phyloP scores from a whole-genome alignment of 305 asterid genomes.

The Plantago coronopus region DNA sequence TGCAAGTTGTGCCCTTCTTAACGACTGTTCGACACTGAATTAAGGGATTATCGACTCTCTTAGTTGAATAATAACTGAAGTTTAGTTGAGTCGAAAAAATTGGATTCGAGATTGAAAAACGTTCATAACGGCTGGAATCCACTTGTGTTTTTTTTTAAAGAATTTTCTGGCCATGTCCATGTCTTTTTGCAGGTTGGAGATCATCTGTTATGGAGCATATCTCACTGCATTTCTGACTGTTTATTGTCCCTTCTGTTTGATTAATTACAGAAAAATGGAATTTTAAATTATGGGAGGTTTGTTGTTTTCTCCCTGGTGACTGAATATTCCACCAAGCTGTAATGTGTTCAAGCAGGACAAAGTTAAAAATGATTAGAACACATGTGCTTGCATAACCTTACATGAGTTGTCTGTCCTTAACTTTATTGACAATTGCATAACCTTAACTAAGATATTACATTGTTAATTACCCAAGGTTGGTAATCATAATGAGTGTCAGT shows the following conservation, averaged over 20 bases:
- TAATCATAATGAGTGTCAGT: no score
- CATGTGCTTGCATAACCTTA: slow-evolving; percentile 37
- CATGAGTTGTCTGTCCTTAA: slow-evolving; percentile 46
- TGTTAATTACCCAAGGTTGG: neutral
- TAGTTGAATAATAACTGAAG: no score
- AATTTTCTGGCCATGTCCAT: slow-evolving; percentile 23
- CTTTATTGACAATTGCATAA: slow-evolving; percentile 6
- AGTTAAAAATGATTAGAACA: neutral
- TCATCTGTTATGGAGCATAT: slow-evolving; percentile 25
- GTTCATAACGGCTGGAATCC: no score
- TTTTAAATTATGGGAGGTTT: slow-evolving; percentile 4
- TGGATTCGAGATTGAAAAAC: no score
- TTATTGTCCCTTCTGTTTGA: slow-evolving; percentile 14
- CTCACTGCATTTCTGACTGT: slow-evolving; percentile 34
- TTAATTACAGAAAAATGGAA: neutral
- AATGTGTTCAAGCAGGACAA: no score
- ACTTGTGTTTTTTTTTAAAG: no score
- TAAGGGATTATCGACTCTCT: no score
- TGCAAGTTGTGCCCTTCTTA: slow-evolving; percentile 5
- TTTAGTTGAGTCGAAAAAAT: no score
- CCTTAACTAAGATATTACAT: neutral
- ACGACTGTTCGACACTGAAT: no score
- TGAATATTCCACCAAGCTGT: no score
- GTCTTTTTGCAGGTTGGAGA: slow-evolving; percentile 26
- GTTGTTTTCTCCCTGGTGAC: slow-evolving; percentile 21